Percentiles rank a stretch among this genome's conserved stretches.
These are phyloP conservation scores for Cyclostephanos invisitatus DNA, from an alignment of 108 stramenopile species.

Conservation along the genomic window DNA sequence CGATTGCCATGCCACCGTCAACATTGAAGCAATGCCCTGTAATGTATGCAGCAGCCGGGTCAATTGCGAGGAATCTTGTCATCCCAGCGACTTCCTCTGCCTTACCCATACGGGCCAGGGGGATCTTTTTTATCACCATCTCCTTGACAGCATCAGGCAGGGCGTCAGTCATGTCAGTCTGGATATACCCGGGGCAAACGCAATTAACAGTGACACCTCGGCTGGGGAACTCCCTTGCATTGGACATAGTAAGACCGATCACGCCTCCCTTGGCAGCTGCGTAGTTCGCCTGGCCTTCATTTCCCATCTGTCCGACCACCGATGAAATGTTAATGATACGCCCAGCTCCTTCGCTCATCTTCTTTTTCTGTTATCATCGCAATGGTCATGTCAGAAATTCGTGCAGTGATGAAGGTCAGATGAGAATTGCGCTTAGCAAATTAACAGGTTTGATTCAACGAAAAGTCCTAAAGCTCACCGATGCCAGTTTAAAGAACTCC, in stretches of 20 bases:
- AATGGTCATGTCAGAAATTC: no score
- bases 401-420: no score
- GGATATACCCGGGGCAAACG: conserved; percentile 91
- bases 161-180: conserved; percentile 85
- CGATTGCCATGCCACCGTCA: conserved; percentile 97
- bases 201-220: conserved; percentile 83
- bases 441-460: no score
- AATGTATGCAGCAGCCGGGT: conserved; percentile 89
- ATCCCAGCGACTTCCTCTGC: conserved; percentile 90
- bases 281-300: conserved; percentile 96
- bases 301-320: conserved; percentile 97
- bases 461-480: conserved; percentile 6
- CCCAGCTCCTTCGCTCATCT: conserved; percentile 74
- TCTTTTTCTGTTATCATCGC: conserved; percentile 55
- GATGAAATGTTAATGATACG: conserved; percentile 96
- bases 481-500: conserved; percentile 88
- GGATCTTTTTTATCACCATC: conserved; percentile 74
- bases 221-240: conserved; percentile 89
- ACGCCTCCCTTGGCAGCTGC: conserved; percentile 94
- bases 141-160: conserved; percentile 56
- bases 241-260: conserved; percentile 84
- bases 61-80: conserved; percentile 87
- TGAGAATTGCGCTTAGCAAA: no score
- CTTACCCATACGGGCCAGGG: conserved; percentile 86
- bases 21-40: conserved; percentile 95